A percentile compares a stretch with the other conserved stretches of the same genome.
These are phyloP conservation scores for Penicillium steckii DNA, from an alignment of 495 filamentous ascomycete genomes.

Conservation along the genomic window DNA sequence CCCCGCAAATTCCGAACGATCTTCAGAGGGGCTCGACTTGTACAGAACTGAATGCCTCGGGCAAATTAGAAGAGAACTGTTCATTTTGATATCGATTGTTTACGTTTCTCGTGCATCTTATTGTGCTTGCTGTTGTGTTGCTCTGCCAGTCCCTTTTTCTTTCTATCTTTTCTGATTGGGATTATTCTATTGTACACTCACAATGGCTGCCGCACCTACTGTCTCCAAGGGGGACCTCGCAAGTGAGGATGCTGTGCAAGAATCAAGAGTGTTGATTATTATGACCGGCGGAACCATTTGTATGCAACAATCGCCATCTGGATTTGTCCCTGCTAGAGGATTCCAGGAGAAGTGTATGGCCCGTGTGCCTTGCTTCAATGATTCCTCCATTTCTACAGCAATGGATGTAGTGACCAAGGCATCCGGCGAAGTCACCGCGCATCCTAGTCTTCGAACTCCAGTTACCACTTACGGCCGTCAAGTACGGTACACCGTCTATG, in stretches of 20 bases:
- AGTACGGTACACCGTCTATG: slow-evolving; percentile 81
- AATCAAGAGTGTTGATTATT: slow-evolving; percentile 83
- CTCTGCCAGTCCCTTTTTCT: too few relatives aligned
- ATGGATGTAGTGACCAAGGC: slow-evolving; percentile 56
- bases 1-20: slow-evolving; percentile 7
- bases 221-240: slow-evolving; percentile 25
- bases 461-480: slow-evolving; percentile 76
- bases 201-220: slow-evolving; percentile 26
- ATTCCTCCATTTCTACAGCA: slow-evolving; percentile 59
- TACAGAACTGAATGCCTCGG: too few relatives aligned
- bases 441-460: slow-evolving; percentile 73
- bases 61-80: neutral
- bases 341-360: slow-evolving; percentile 84
- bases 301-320: slow-evolving; percentile 73
- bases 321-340: slow-evolving; percentile 68
- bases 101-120: neutral
- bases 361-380: slow-evolving; percentile 86
- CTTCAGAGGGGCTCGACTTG: slow-evolving; percentile 8
- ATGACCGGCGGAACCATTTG: slow-evolving; percentile 97
- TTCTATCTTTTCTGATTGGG: too few relatives aligned
- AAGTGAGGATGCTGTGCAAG: slow-evolving; percentile 37
- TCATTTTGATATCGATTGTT: neutral
- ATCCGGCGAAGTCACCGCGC: slow-evolving; percentile 36
- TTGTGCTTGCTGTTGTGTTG: too few relatives aligned
- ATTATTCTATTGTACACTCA: slow-evolving; percentile 1